These are phyloP conservation scores for Irpex sp. DNA, from an alignment of 1,284 basidiomycete genomes.

Conservation along the genomic window DNA sequence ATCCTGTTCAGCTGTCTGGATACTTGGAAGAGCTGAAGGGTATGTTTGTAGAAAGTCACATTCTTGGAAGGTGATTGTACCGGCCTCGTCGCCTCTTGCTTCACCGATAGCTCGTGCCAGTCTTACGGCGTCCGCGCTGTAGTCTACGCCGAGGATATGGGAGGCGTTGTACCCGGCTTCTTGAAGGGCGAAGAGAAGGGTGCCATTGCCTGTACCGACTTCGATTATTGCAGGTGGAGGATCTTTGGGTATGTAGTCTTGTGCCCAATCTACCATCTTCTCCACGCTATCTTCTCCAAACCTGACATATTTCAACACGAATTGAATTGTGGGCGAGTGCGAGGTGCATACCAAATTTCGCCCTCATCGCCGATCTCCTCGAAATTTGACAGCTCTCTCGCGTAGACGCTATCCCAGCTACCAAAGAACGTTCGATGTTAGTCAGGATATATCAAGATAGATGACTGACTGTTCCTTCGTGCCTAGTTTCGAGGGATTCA, in stretches of 20 bases:
- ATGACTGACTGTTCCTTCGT: conserved; percentile 44
- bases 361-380: conserved; percentile 84
- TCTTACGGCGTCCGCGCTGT: conserved; percentile 70
- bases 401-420: conserved; percentile 74
- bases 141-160: conserved; percentile 75
- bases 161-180: conserved; percentile 60
- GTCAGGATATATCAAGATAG: conserved; percentile 1
- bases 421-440: conserved; percentile 10
- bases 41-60: conserved; percentile 60
- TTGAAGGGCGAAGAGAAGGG: conserved; percentile 70
- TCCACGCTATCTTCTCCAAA: conserved; percentile 80
- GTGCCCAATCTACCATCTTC: conserved; percentile 76
- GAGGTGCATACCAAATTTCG: conserved; percentile 80
- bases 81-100: conserved; percentile 30
- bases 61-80: conserved; percentile 44
- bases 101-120: conserved; percentile 53
- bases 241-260: conserved; percentile 44
- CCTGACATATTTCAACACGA: no score
- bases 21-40: conserved; percentile 28
- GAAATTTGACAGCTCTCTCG: conserved; percentile 73
- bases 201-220: conserved; percentile 85
- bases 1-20: neutral
- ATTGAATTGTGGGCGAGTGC: no score
- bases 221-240: conserved; percentile 58
- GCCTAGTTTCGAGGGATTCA: conserved; percentile 40